Percentiles rank a stretch among this genome's conserved stretches.
Conservation (phyloP, 108 stramenopile genomes). For the Nitzschia sp. region DNA sequence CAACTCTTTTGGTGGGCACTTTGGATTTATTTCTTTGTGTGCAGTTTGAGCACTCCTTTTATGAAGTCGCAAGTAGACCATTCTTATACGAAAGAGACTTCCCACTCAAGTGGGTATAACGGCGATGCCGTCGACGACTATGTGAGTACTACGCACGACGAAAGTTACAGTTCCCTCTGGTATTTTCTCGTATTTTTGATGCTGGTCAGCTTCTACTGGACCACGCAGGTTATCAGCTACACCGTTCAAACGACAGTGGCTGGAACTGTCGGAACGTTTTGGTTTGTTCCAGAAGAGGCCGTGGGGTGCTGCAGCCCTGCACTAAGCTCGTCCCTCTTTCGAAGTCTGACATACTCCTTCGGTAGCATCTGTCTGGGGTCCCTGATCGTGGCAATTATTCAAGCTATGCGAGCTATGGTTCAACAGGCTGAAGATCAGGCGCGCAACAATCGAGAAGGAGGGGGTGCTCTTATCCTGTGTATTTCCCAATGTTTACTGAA, state of each 20-base stretch:
- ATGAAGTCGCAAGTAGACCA: conserved; percentile 1
- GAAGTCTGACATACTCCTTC: conserved; percentile 57
- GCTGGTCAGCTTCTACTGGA: conserved; percentile 82
- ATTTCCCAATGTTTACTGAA: conserved; percentile 46
- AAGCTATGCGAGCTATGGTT: conserved; percentile 43
- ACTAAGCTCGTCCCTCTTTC: conserved; percentile 37
- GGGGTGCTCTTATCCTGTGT: conserved; percentile 31
- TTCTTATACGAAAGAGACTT: not conserved
- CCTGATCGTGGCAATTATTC: conserved; percentile 62
- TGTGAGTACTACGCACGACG: not conserved
- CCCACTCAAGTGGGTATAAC: not conserved
- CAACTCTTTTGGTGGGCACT: conserved; percentile 27
- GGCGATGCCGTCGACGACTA: conserved; percentile 4
- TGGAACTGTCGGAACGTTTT: conserved; percentile 91
- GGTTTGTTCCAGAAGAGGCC: conserved; percentile 72
- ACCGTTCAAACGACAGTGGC: conserved; percentile 81
- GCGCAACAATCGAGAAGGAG: not conserved
- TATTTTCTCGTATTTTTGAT: conserved; percentile 19
- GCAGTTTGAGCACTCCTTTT: conserved; percentile 8
- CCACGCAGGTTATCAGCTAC: conserved; percentile 67
- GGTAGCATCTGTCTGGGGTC: conserved; percentile 83
- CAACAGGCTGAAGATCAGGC: conserved; percentile 27
- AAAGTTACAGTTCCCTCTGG: not conserved
- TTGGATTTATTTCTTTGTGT: conserved; percentile 7
- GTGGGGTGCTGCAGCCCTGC: conserved; percentile 31